A percentile compares a stretch with the other conserved stretches of the same genome.
Evolutionary conservation across 352 stramenopile species (phyloP).

Genomic region (Pythium biforme): DNA sequence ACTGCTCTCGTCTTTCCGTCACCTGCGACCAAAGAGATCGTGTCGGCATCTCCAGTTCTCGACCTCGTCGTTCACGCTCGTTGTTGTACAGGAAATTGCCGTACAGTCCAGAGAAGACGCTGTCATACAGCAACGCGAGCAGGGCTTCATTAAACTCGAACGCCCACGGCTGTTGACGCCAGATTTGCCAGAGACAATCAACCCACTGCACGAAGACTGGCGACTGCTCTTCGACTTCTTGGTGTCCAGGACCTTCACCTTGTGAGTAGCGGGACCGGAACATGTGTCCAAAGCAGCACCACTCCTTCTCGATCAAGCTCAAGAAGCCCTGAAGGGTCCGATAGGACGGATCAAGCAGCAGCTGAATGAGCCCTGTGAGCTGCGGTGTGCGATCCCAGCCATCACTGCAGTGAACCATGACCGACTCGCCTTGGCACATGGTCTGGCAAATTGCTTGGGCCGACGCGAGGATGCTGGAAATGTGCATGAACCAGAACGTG

Average conservation of each 20-base stretch:
- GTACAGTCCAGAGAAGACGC: conserved; percentile 96
- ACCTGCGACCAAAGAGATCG: conserved; percentile 72
- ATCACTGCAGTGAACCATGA: conserved; percentile 99
- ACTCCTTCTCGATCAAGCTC: conserved; percentile 98
- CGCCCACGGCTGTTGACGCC: conserved; percentile 93
- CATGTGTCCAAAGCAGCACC: conserved; percentile 98
- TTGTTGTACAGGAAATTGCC: conserved; percentile 98
- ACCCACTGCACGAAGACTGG: conserved; percentile 99
- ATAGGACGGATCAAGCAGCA: conserved; percentile 98
- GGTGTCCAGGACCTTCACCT: conserved; percentile 90
- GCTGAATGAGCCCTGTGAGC: conserved; percentile 93
- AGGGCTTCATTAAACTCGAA: conserved; percentile 98
- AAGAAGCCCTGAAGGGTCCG: conserved; percentile 95
- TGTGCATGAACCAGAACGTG: conserved; percentile 97
- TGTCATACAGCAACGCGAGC: conserved; percentile 92
- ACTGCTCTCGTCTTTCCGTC: conserved; percentile 61
- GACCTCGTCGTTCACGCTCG: conserved; percentile 76
- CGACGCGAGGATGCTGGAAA: conserved; percentile 94
- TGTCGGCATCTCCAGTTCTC: conserved; percentile 59
- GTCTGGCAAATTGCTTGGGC: conserved; percentile 93
- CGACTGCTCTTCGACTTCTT: conserved; percentile 96
- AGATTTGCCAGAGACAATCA: conserved; percentile 97
- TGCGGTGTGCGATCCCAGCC: conserved; percentile 99
- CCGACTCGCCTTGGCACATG: conserved; percentile 91
- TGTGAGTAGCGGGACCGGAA: conserved; percentile 97